These are phyloP conservation scores for Phaffomyces opuntiae DNA, from an alignment of 805 yeast species.

Conservation along the genomic window DNA sequence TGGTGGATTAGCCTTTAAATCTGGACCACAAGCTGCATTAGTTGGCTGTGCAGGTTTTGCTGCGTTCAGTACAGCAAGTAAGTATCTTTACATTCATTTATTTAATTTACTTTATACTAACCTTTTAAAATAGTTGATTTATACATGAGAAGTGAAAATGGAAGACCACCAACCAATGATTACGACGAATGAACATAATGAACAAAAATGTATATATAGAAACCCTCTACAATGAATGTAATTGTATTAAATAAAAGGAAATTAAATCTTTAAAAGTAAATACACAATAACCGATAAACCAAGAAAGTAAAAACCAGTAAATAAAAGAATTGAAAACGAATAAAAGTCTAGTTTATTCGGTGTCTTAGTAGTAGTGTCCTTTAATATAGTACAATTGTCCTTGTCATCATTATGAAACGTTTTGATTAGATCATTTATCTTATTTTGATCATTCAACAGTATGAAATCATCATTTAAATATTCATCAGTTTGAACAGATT, in stretches of 20 bases:
- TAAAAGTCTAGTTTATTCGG: not conserved
- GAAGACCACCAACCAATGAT: conserved; percentile 80
- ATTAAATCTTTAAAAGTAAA: not conserved
- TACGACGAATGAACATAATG: conserved; percentile 48
- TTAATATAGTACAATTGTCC: not conserved
- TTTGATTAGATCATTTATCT: not conserved
- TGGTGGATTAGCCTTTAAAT: conserved; percentile 85
- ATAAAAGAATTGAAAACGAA: not conserved
- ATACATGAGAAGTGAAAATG: conserved; percentile 78
- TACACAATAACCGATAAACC: not conserved
- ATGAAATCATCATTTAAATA: not conserved
- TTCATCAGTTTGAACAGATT: conserved; percentile 1
- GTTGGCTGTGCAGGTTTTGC: conserved; percentile 98
- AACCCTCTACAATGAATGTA: not conserved
- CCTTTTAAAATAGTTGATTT: conserved; percentile 44
- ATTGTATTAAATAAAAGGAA: no score
- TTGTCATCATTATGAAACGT: not conserved
- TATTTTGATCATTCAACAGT: not conserved
- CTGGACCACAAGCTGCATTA: conserved; percentile 89
- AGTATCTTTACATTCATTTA: not conserved
- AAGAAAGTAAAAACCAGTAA: not conserved
- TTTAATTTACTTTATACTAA: not conserved
- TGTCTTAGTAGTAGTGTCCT: not conserved
- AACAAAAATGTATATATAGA: not conserved
- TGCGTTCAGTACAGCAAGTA: conserved; percentile 76